Evolutionary conservation across 2,329 filamentous ascomycete species (phyloP), one percentile per base, ranked within the genome.

Genomic region (Trichoderma harzianum): DNA sequence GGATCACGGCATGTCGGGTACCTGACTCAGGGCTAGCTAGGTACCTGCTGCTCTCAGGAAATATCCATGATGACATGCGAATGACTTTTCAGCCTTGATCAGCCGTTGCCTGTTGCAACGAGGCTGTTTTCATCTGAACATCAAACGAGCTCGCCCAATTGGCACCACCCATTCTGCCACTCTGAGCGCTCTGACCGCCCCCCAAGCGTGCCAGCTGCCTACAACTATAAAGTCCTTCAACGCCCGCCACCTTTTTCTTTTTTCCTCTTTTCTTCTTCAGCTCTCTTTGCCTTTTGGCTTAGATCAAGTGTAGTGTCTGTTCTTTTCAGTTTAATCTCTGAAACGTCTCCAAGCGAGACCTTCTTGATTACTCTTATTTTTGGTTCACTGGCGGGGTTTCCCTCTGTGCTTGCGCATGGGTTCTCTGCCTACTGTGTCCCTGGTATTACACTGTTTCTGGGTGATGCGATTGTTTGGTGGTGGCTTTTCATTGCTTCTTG

Each of bases 261-360:
- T 69, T 72, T 75, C 76, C 78, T 78, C 74, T 74, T 76, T 79
- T 78, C 75, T 74, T 79, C 79, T 73, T 78, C 78, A 82, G 80
- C 80, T 82, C 80, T 81, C 80, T 82, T 82, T 82, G 80, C 80
- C 84, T 84, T 86, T 86, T 88, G 86, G 89, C 89, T 92, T 92
- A 93, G 91, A 93, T 93, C 91, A 93, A 93, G 91, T 93, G 91
- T 93, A 93, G 91, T 93, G 93, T 93, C 91, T 93, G 92, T 94
- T 94, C 92, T 94, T 94, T 92, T 93, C 91, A 94, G 92, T 93
- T 94, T 95, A 94, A 94, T 94, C 90, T 92, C 92, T 94, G 91
- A 92, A 93, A 93, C 87, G 87, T 86, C 86, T 86, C 89, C 88
- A 92, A 26, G 85, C 86, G 89, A 86, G 85, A 85, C 86, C 86